Base-by-base conservation (phyloP, 106 monocot species). In the Dioscorea alata region DNA sequence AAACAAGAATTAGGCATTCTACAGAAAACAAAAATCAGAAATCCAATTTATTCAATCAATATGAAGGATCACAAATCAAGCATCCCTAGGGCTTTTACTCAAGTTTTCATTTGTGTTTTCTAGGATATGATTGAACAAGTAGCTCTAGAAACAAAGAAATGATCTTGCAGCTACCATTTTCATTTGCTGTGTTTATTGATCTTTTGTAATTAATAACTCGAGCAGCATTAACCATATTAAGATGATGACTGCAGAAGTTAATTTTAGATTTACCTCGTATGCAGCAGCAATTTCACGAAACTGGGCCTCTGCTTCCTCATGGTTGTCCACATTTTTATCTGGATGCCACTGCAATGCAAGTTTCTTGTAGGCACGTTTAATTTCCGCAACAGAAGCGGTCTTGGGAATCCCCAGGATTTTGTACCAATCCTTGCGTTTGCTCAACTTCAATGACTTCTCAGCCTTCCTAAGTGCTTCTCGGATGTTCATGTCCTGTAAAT, bases 291-390 rank as follows among this genome's bases (percentile, higher is more conserved):
- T 87, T 85, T 99, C 97, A 53, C 64, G 81, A 64, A 99, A 99
- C 66, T 76, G 78, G 61, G 77, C 74, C 70, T 92, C 97, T 34
- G 97, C 92, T 77, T 92, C 91, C 60, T 92, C 92, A 69, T 84
- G 78, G 23, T 99, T 99, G 25, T 85, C 97, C 22, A 89, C 87
- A 68, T 99, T 97, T 69, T 99, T 99, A 79, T 99, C 92, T 48
- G 97, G 97, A 75, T 99, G 97, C 97, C 97, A 99, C 34, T 99
- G 86, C 62, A 99, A 82, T 68, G 97, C 97, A 81, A 99, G 89
- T 73, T 99, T 99, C 68, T 99, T 99, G 75, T 99, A 99, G 16
- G 92, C 85, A 66, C 86, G 88, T 64, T 92, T 99, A 33, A 97
- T 97, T 62, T 92, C 97, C 62, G 87, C 82, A 59, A 85, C 73